Percentiles rank a stretch among this genome's conserved stretches.
These are phyloP conservation scores for Chrysoporthe austroafricana DNA, from an alignment of 2,329 filamentous ascomycete genomes.

Conservation along the genomic window DNA sequence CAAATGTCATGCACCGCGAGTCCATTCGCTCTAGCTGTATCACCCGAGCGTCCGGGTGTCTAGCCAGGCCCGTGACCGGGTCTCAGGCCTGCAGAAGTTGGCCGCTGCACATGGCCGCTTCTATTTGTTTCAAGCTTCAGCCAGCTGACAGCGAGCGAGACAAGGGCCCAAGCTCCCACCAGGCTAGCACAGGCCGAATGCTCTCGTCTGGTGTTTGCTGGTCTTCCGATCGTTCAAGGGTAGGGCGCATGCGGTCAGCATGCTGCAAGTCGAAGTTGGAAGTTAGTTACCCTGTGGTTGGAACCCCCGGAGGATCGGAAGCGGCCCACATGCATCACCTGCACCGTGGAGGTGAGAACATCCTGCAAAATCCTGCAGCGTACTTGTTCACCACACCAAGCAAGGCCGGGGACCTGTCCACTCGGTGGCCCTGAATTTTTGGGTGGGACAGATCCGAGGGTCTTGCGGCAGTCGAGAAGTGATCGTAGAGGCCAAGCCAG, in stretches of 20 bases:
- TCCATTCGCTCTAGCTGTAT: too few relatives aligned
- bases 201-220: too few relatives aligned
- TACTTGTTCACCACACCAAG: neutral
- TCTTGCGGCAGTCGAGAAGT: neutral
- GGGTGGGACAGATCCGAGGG: neutral
- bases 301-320: neutral
- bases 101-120: too few relatives aligned
- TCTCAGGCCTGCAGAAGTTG: too few relatives aligned
- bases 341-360: neutral
- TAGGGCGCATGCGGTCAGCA: constrained; percentile 3
- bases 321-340: neutral
- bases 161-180: too few relatives aligned
- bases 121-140: too few relatives aligned
- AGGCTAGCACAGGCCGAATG: too few relatives aligned
- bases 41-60: too few relatives aligned
- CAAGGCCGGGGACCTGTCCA: neutral
- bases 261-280: neutral
- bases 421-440: neutral
- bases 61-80: too few relatives aligned
- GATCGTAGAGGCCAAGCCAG: neutral
- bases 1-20: too few relatives aligned
- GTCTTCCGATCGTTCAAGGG: neutral
- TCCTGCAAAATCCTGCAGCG: neutral
- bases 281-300: neutral
- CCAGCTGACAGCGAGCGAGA: too few relatives aligned